These are phyloP conservation scores for Schwanniomyces sp. DNA, from an alignment of 805 yeast species.

Conservation along the genomic window DNA sequence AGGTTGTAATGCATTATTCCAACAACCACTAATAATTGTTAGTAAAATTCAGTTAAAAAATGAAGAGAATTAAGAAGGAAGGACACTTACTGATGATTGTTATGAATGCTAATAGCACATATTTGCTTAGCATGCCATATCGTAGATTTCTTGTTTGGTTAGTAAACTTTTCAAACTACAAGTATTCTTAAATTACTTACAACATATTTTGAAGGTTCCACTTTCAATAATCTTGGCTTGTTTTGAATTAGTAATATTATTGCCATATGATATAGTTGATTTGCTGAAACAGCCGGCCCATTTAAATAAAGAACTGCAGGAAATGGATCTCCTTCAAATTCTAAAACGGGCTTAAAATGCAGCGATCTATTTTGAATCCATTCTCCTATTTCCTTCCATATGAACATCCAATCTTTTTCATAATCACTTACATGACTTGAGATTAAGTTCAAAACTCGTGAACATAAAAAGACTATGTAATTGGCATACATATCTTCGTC, in stretches of 20 bases:
- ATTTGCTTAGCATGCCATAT: slow-evolving; percentile 44
- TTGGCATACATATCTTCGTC: slow-evolving; percentile 38
- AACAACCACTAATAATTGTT: slow-evolving; percentile 16
- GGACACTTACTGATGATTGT: slow-evolving; percentile 19
- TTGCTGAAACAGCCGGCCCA: slow-evolving; percentile 36
- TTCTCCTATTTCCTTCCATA: slow-evolving; percentile 39
- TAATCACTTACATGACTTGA: slow-evolving; percentile 16
- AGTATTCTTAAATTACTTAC: slow-evolving; percentile 1
- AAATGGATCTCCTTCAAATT: slow-evolving; percentile 32
- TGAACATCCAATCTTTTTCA: slow-evolving; percentile 35
- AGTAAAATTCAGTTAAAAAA: neutral
- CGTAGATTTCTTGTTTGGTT: slow-evolving; percentile 19
- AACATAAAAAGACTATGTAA: slow-evolving; percentile 36
- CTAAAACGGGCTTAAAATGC: slow-evolving; percentile 30
- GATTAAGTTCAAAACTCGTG: slow-evolving; percentile 36
- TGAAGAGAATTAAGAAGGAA: neutral
- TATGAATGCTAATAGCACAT: slow-evolving; percentile 30
- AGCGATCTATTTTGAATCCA: slow-evolving; percentile 39
- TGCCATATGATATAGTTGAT: slow-evolving; percentile 40
- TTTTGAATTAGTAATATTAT: slow-evolving; percentile 37
- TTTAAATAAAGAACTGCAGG: slow-evolving; percentile 35
- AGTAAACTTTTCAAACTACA: neutral
- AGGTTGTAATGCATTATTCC: slow-evolving; percentile 25
- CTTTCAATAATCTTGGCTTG: slow-evolving; percentile 35
- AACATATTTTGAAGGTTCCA: slow-evolving; percentile 11